phyloP scores from a whole-genome alignment of 2,329 filamentous ascomycete genomes.

The Penicillium crustosum region DNA sequence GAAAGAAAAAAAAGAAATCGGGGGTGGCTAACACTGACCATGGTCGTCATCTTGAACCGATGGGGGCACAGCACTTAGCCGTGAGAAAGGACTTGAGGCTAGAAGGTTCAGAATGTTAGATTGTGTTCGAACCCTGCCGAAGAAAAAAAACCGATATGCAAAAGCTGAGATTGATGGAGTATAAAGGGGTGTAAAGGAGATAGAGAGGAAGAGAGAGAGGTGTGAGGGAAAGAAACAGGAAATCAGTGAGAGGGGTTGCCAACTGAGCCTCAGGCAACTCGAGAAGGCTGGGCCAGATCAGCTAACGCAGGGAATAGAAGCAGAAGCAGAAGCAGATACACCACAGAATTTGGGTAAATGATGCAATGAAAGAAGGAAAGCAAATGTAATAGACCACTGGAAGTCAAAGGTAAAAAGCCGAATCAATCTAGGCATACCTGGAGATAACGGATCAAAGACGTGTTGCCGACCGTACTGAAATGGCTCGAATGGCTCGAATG shows the following conservation, averaged over 20 bases:
- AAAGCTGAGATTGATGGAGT: conserved; percentile 6
- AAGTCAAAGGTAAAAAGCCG: background rate
- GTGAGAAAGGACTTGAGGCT: conserved; percentile 24
- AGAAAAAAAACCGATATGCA: background rate
- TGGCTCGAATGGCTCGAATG: background rate
- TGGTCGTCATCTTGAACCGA: conserved; percentile 39
- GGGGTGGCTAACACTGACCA: conserved; percentile 30
- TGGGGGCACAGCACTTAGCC: conserved; percentile 33
- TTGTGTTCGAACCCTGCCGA: background rate
- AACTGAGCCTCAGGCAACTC: conserved; percentile 20
- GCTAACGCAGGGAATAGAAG: conserved; percentile 3
- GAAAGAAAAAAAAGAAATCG: background rate
- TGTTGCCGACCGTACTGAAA: conserved; percentile 20
- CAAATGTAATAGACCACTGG: background rate
- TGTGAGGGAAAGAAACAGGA: conserved; percentile 12
- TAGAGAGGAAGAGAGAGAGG: conserved; percentile 13
- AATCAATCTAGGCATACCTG: conserved; percentile 11
- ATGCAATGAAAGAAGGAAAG: background rate
- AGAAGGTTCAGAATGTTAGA: conserved; percentile 10
- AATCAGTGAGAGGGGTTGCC: conserved; percentile 14
- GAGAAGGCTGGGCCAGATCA: conserved; percentile 12
- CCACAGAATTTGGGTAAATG: background rate
- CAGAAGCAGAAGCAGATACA: background rate
- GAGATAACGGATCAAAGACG: conserved; percentile 13
- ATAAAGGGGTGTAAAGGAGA: conserved; percentile 7